Evolutionary conservation across 495 filamentous ascomycete species (phyloP).

Genomic region (Aspergillus incahuasiensis): DNA sequence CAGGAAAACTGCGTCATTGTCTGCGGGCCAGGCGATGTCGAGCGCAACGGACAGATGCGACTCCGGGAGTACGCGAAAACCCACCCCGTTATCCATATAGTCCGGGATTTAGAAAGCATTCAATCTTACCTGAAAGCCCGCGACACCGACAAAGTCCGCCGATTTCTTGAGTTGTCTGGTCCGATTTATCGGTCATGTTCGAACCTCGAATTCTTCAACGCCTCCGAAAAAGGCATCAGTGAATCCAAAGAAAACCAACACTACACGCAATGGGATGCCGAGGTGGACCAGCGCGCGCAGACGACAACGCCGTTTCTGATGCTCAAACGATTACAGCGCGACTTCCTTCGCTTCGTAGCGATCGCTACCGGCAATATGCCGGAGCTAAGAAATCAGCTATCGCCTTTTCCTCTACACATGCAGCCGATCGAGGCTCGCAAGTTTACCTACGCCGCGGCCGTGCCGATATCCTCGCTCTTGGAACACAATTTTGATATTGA

Average conservation of each 20-base stretch:
- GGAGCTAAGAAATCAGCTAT: slow-evolving; percentile 52
- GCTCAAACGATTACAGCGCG: slow-evolving; percentile 62
- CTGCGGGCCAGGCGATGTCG: slow-evolving; percentile 55
- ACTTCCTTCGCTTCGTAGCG: slow-evolving; percentile 66
- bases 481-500: slow-evolving; percentile 54
- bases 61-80: slow-evolving; percentile 45
- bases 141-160: slow-evolving; percentile 50
- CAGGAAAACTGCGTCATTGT: slow-evolving; percentile 65
- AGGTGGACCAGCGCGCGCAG: slow-evolving; percentile 34
- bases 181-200: slow-evolving; percentile 58
- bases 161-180: slow-evolving; percentile 49
- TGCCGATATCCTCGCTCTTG: slow-evolving; percentile 59
- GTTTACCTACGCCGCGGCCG: slow-evolving; percentile 57
- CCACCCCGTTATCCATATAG: slow-evolving; percentile 70
- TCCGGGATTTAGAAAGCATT: slow-evolving; percentile 62
- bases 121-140: slow-evolving; percentile 55
- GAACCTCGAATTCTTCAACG: slow-evolving; percentile 75
- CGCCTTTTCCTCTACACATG: slow-evolving; percentile 64
- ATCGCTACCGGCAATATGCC: slow-evolving; percentile 53
- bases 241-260: slow-evolving; percentile 28
- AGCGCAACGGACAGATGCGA: slow-evolving; percentile 37
- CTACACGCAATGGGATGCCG: slow-evolving; percentile 27
- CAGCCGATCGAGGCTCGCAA: slow-evolving; percentile 57
- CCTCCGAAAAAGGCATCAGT: slow-evolving; percentile 34
- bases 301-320: slow-evolving; percentile 54